phyloP scores from a whole-genome alignment of 345 rosid species.

The Eucalyptus guilfoylei region DNA sequence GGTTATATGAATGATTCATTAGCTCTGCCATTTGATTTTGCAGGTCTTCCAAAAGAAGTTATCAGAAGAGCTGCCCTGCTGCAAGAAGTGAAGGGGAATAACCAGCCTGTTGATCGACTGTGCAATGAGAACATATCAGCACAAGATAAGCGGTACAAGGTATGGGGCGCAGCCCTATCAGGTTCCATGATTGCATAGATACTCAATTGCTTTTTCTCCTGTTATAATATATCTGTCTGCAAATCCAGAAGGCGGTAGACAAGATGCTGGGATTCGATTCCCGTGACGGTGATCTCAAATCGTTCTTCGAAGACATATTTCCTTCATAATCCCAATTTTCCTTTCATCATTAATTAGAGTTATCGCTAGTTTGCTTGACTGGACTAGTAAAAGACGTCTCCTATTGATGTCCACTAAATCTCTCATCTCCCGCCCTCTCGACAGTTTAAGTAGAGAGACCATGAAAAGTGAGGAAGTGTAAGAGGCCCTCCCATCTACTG shows the following conservation, averaged over 20 bases:
- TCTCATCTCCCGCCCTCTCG: background rate
- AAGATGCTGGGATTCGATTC: slow-evolving; percentile 57
- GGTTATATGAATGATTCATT: background rate
- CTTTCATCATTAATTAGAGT: background rate
- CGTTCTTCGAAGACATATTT: slow-evolving; percentile 50
- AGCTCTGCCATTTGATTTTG: background rate
- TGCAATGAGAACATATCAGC: slow-evolving; percentile 43
- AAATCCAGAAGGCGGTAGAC: slow-evolving; percentile 54
- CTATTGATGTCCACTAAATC: background rate
- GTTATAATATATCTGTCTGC: background rate
- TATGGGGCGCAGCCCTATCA: background rate
- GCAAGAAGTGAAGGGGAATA: slow-evolving; percentile 39
- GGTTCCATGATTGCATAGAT: background rate
- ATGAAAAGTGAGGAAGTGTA: background rate
- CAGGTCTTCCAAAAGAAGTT: slow-evolving; percentile 80
- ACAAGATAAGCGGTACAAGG: slow-evolving; percentile 67
- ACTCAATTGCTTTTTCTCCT: background rate
- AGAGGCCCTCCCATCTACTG: background rate
- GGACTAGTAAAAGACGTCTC: background rate
- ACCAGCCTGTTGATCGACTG: slow-evolving; percentile 32
- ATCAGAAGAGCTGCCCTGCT: slow-evolving; percentile 65
- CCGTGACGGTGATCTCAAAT: slow-evolving; percentile 37
- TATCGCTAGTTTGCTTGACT: background rate
- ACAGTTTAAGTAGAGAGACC: background rate
- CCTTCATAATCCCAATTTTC: slow-evolving; percentile 1